phyloP scores from a whole-genome alignment of 2,329 filamentous ascomycete species.

The Colletotrichum sp. region DNA sequence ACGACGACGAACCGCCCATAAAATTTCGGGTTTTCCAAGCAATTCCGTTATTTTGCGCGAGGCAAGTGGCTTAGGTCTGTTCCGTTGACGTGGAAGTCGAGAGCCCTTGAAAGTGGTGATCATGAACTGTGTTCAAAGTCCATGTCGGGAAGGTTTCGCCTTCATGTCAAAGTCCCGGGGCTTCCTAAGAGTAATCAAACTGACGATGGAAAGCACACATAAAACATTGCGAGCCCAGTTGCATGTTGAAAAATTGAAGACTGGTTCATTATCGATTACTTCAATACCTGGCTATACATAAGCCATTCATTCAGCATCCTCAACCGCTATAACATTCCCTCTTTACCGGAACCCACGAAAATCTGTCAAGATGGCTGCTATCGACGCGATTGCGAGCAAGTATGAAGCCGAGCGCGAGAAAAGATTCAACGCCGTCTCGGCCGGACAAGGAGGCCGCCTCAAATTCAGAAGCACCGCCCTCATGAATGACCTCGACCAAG shows the following conservation, averaged over 20 bases:
- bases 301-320: not conserved
- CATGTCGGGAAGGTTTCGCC: not conserved
- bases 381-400: not conserved
- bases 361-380: not conserved
- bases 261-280: not conserved
- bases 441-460: not conserved
- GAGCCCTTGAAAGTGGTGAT: not conserved
- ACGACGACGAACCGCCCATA: not conserved
- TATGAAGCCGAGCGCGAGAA: not conserved
- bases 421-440: not conserved
- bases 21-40: rapidly evolving
- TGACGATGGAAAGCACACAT: not conserved
- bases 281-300: not conserved
- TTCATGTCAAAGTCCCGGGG: not conserved
- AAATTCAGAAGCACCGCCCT: not conserved
- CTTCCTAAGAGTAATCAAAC: not conserved
- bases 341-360: not conserved
- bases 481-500: not conserved
- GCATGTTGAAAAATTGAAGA: not conserved
- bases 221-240: not conserved
- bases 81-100: not conserved
- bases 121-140: not conserved
- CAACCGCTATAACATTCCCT: not conserved
- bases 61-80: not conserved
- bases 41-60: not conserved